phyloP scores from a whole-genome alignment of 176 grass and related monocot genomes.

The Rhynchospora breviuscula region DNA sequence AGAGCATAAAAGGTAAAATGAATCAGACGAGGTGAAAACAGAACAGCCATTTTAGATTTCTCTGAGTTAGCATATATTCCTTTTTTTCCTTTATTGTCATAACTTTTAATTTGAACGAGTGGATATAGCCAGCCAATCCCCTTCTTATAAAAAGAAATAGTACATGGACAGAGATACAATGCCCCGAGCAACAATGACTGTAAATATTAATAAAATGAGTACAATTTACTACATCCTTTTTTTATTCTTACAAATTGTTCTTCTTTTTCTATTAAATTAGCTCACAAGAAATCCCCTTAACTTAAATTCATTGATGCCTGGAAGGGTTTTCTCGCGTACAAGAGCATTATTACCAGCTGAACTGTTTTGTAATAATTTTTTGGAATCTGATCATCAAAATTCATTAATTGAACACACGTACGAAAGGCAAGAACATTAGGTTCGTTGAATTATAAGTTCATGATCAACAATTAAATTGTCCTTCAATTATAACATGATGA shows the following conservation, averaged over 20 bases:
- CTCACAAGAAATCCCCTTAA: too few species aligned
- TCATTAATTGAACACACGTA: not conserved
- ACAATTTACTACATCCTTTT: too few species aligned
- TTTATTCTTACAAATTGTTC: too few species aligned
- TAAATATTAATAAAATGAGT: too few species aligned
- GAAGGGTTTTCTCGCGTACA: not conserved
- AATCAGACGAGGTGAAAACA: not conserved
- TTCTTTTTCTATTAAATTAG: too few species aligned
- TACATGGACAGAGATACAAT: too few species aligned
- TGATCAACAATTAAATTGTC: not conserved
- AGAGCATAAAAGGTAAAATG: not conserved
- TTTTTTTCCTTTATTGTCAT: not conserved
- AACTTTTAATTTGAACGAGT: not conserved
- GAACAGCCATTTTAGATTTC: not conserved
- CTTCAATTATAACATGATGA: constrained; percentile 15
- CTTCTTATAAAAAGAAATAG: too few species aligned
- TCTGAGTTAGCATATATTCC: not conserved
- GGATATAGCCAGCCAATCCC: too few species aligned
- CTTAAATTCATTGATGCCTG: not conserved
- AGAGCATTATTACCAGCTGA: not conserved
- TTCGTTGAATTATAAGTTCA: constrained; percentile 14
- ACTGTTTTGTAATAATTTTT: not conserved
- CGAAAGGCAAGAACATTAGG: not conserved
- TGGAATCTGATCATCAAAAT: not conserved
- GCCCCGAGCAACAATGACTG: too few species aligned